phyloP scores from a whole-genome alignment of 2,329 filamentous ascomycete genomes.

The Clonostachys solani region DNA sequence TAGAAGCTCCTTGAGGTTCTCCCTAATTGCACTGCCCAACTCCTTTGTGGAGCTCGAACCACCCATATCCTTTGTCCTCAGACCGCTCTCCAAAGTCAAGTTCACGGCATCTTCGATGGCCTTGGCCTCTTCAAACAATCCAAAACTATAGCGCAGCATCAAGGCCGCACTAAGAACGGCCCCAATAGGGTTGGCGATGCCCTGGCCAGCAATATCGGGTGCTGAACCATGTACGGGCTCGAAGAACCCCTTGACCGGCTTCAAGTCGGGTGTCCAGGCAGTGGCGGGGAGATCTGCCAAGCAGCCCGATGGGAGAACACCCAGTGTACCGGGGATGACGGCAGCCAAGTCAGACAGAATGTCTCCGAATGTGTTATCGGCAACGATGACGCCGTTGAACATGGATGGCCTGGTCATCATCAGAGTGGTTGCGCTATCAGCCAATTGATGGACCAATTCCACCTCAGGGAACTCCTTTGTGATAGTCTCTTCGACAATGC shows the following conservation, averaged over 20 bases:
- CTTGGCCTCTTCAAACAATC: background rate
- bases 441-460: constrained; percentile 89
- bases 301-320: constrained; percentile 90
- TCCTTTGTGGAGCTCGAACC: background rate
- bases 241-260: constrained; percentile 53
- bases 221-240: constrained; percentile 97
- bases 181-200: constrained; percentile 93
- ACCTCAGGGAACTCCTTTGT: constrained; percentile 53
- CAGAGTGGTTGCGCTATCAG: constrained; percentile 73
- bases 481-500: constrained; percentile 70
- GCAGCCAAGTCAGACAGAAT: constrained; percentile 94
- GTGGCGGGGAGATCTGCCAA: constrained; percentile 93
- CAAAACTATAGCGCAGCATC: constrained; percentile 62
- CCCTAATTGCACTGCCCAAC: background rate
- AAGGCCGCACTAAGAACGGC: constrained; percentile 85
- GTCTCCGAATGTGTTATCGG: constrained; percentile 95
- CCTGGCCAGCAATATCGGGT: constrained; percentile 89
- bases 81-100: background rate
- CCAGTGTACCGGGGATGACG: constrained; percentile 85
- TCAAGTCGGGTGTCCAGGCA: constrained; percentile 49
- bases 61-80: background rate
- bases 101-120: background rate
- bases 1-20: background rate
- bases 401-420: constrained; percentile 99
- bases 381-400: constrained; percentile 96